Evolutionary conservation across 208 protist species (phyloP), one percentile per base, ranked within the genome.

Genomic region (Leishmania tarentolae): DNA sequence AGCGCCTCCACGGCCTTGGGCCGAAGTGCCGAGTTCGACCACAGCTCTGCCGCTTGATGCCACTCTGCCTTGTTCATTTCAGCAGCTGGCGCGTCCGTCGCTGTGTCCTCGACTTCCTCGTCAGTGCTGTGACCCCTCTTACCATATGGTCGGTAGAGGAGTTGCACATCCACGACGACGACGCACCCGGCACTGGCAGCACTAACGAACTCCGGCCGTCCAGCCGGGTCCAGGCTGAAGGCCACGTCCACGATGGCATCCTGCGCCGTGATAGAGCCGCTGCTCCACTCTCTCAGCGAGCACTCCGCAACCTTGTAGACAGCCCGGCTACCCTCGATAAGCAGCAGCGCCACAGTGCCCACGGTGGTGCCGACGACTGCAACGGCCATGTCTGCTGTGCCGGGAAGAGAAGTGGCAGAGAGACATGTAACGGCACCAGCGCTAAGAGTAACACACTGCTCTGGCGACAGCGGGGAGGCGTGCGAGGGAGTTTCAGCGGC

Each of bases 191-290:
- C 72, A n/a, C 89, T 90, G 40, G 91, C 87, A 17, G 83, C 90
- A 37, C 75, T 82, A 24, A 96, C 69, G 69, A 93, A 92, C 81
- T 96, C 92, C 0, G 86, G 85, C 13, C 91, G 81, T 0, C 92
- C 89, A 24, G 89, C 90, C 6, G 89, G 89, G 72, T 96, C 92
- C 42, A 94, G 66, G 57, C 82, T 87, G 77, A 96, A 86, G 53
- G 68, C 75, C 17, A 93, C 91, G 76, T 88, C 85, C 19, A 77
- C 53, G 11, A 96, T 78, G 7, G 80, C 77, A 63, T 93, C 90
- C 53, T 73, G 75, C 5, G 75, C 82, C 35, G 79, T 79, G 68
- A 90, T 84, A 13, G 74, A 28, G 17, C 86, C 89, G 19, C 85
- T 69, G 35, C 85, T 87, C 79, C 81, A 84, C 61, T 71, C 46